These are phyloP conservation scores for Cucurbitaria berberidis DNA, from an alignment of 2,329 filamentous ascomycete genomes.

Conservation along the genomic window DNA sequence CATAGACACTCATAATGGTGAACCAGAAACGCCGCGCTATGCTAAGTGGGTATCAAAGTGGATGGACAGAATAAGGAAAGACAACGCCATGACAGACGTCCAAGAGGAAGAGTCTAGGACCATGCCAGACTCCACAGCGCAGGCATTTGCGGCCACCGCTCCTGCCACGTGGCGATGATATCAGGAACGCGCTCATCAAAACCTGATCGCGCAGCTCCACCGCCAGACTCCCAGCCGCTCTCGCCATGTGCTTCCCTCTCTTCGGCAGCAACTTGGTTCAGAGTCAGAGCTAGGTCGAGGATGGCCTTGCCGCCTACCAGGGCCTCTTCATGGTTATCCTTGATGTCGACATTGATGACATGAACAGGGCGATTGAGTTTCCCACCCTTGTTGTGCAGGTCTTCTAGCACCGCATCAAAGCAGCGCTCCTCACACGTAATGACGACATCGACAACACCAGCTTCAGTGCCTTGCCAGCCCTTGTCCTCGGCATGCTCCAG, in stretches of 20 bases:
- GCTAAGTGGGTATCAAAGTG: slow-evolving; percentile 29
- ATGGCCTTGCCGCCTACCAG: slow-evolving; percentile 89
- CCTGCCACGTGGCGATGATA: slow-evolving; percentile 90
- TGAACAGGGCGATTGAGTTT: slow-evolving; percentile 92
- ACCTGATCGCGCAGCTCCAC: slow-evolving; percentile 65
- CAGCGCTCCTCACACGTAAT: slow-evolving; percentile 98
- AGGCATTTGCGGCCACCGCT: slow-evolving; percentile 88
- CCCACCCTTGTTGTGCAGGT: slow-evolving; percentile 83
- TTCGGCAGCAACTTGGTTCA: slow-evolving; percentile 80
- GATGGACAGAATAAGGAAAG: slow-evolving; percentile 1
- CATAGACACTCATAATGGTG: not conserved
- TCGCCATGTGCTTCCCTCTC: slow-evolving; percentile 73
- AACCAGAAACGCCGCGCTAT: slow-evolving; percentile 29
- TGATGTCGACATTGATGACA: slow-evolving; percentile 98
- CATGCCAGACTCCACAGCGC: slow-evolving; percentile 94
- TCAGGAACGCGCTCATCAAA: slow-evolving; percentile 96
- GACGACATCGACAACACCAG: slow-evolving; percentile 88
- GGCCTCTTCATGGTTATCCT: slow-evolving; percentile 97
- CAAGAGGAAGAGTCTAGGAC: slow-evolving; percentile 64
- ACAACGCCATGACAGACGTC: slow-evolving; percentile 4
- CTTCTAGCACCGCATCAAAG: slow-evolving; percentile 97
- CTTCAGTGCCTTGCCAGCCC: slow-evolving; percentile 81
- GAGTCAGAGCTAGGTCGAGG: slow-evolving; percentile 81
- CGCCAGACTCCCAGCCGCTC: slow-evolving; percentile 69
- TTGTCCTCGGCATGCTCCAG: slow-evolving; percentile 73